phyloP scores from a whole-genome alignment of 2,329 filamentous ascomycete genomes.

The Cephalotrichum gorgonifer region DNA sequence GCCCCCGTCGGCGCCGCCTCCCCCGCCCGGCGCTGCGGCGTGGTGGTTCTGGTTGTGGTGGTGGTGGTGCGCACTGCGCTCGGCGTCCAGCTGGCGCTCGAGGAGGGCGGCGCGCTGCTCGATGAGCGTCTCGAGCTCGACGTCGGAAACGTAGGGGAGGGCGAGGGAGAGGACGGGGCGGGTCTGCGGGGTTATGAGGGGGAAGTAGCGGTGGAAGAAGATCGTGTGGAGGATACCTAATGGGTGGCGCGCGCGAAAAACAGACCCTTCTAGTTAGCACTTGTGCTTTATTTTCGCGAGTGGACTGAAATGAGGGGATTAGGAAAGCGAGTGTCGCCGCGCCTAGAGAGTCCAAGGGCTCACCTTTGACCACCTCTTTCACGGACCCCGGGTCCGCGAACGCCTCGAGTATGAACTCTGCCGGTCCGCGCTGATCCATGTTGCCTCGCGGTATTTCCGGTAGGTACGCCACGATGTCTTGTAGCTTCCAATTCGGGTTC shows the following conservation, averaged over 20 bases:
- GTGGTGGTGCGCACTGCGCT: conserved; percentile 26
- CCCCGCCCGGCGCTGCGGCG: conserved; percentile 5
- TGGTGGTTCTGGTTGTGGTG: conserved; percentile 4
- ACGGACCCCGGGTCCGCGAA: conserved; percentile 86
- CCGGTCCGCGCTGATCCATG: conserved; percentile 48
- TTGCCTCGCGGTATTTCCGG: conserved; percentile 4
- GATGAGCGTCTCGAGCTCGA: conserved; percentile 86
- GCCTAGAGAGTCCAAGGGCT: conserved; percentile 12
- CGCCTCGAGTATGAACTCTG: conserved; percentile 88
- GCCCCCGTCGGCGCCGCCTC: conserved; percentile 27
- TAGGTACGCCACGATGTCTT: conserved; percentile 4
- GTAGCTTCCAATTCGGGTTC: conserved; percentile 1
- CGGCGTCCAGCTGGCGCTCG: conserved; percentile 62
- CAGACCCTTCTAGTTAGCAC: not conserved
- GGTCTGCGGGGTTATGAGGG: conserved; percentile 68
- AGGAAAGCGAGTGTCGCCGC: conserved; percentile 4
- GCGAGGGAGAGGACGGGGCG: conserved; percentile 87
- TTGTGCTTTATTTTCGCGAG: not conserved
- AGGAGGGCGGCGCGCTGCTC: conserved; percentile 75
- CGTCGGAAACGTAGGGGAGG: conserved; percentile 79
- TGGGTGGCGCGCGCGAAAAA: not conserved
- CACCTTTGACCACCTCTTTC: conserved; percentile 88
- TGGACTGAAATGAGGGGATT: not conserved
- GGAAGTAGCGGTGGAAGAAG: conserved; percentile 98
- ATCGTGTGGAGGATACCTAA: conserved; percentile 88